Percentiles rank a stretch among this genome's conserved stretches.
Evolutionary conservation across 2,329 filamentous ascomycete species (phyloP).

Genomic region (Epichloe scottii): DNA sequence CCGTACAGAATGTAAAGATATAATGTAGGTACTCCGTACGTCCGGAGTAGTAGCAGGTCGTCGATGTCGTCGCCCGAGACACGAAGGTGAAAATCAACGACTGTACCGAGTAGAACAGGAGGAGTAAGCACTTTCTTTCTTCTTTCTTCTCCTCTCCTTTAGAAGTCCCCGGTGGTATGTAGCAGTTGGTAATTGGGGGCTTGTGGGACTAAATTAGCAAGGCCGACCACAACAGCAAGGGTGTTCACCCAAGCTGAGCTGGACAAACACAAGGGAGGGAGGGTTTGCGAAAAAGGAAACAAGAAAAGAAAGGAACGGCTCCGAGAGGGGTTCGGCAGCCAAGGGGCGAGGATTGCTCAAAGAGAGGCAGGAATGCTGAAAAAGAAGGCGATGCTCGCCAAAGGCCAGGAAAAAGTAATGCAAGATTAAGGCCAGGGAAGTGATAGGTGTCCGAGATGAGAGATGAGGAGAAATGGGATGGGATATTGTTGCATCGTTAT

Average conservation of each 20-base stretch:
- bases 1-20: not conserved
- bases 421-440: no score
- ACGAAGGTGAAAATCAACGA: conserved; percentile 4
- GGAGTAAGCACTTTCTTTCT: not conserved
- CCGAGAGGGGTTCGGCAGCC: not conserved
- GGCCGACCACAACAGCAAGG: not conserved
- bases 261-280: not conserved
- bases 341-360: not conserved
- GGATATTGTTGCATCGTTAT: no score
- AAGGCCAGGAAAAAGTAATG: not conserved
- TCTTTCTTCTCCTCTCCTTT: not conserved
- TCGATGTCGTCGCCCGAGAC: conserved; percentile 4
- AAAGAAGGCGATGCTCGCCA: not conserved
- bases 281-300: not conserved
- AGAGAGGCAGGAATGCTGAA: not conserved
- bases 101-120: not conserved
- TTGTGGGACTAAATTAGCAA: not conserved
- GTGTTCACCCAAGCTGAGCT: conserved; percentile 1
- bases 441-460: not conserved
- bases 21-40: not conserved
- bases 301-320: not conserved
- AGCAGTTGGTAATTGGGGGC: not conserved
- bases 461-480: not conserved
- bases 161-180: not conserved
- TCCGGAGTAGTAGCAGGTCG: conserved; percentile 1